phyloP scores from a whole-genome alignment of 306 rosid species.

The Casuarina cunninghamiana region DNA sequence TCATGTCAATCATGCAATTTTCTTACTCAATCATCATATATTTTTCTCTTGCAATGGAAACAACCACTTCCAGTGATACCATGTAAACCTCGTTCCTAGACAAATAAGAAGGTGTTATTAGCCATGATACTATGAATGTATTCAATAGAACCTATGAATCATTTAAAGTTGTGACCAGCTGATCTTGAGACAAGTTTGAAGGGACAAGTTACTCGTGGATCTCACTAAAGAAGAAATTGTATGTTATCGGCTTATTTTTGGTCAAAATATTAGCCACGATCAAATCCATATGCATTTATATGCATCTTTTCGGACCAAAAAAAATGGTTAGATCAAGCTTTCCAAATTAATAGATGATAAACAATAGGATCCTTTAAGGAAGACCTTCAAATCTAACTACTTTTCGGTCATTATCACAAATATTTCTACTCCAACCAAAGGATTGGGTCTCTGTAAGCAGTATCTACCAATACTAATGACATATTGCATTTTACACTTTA shows the following conservation, averaged over 20 bases:
- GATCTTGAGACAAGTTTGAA: neutral
- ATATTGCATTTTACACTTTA: constrained; percentile 10
- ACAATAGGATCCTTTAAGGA: neutral
- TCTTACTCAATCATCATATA: no score
- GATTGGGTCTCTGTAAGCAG: constrained; percentile 19
- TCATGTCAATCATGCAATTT: no score
- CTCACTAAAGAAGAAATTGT: neutral
- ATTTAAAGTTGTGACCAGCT: neutral
- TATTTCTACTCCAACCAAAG: constrained; percentile 11
- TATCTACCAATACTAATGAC: constrained; percentile 13
- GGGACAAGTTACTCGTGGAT: neutral
- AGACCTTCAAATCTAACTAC: neutral
- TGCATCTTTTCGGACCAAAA: neutral
- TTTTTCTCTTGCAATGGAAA: no score
- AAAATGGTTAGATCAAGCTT: no score
- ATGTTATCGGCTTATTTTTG: neutral
- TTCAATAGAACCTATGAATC: neutral
- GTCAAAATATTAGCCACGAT: neutral
- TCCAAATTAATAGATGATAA: neutral
- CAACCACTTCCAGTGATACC: no score
- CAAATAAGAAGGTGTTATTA: no score
- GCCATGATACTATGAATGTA: no score
- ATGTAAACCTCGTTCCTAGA: no score
- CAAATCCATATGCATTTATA: neutral
- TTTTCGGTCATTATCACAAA: neutral